Evolutionary conservation across 805 yeast genomes (phyloP).

Genomic region (Diddensiella santjacobensis): DNA sequence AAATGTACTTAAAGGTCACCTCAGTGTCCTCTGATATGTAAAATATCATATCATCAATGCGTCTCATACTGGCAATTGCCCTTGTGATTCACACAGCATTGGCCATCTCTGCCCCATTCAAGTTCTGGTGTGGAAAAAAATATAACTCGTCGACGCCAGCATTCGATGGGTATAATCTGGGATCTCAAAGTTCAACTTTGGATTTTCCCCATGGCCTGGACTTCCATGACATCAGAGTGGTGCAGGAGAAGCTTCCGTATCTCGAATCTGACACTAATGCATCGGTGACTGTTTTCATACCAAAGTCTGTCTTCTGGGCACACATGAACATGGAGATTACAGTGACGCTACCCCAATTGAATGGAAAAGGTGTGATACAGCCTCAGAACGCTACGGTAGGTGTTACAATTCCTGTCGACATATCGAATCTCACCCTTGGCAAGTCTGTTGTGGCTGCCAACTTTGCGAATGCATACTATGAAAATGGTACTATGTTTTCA

Average conservation of each 20-base stretch:
- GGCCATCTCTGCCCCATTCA: background rate
- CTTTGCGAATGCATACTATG: slow-evolving; percentile 6
- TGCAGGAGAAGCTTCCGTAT: slow-evolving; percentile 10
- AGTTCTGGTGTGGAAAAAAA: slow-evolving; percentile 15
- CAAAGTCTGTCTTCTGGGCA: slow-evolving; percentile 2
- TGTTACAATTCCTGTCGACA: slow-evolving; percentile 11
- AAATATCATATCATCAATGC: too few species aligned
- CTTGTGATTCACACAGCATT: too few species aligned
- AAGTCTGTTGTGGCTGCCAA: slow-evolving; percentile 9
- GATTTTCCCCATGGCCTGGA: slow-evolving; percentile 11
- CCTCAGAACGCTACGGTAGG: slow-evolving; percentile 11
- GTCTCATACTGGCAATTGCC: too few species aligned
- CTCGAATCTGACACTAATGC: slow-evolving; percentile 9
- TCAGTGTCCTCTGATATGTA: too few species aligned
- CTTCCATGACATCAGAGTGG: slow-evolving; percentile 7
- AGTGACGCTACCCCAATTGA: slow-evolving; percentile 11
- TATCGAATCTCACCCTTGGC: slow-evolving; percentile 7
- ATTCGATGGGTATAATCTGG: slow-evolving; percentile 12
- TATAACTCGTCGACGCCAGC: slow-evolving; percentile 10
- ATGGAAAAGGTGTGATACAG: slow-evolving; percentile 1
- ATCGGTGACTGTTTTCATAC: slow-evolving; percentile 10
- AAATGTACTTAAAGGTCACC: too few species aligned
- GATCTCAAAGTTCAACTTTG: slow-evolving; percentile 8
- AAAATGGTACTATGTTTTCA: slow-evolving; percentile 1
- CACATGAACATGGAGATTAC: slow-evolving; percentile 9